Evolutionary conservation across 108 stramenopile genomes (phyloP).

Genomic region (Mediolabrus comicus): DNA sequence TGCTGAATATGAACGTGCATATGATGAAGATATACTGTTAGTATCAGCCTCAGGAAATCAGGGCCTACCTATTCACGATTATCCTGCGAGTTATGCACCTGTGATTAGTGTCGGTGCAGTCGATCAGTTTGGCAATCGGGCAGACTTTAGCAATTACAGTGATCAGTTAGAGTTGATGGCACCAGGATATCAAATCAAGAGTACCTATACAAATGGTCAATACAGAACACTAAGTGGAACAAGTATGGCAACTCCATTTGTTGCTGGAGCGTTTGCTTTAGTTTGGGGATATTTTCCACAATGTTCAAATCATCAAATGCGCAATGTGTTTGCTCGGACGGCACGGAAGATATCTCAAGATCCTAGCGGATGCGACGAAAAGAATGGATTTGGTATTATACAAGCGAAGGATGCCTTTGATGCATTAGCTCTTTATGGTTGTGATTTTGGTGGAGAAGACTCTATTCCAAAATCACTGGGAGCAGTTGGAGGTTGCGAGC

Average conservation of each 20-base stretch:
- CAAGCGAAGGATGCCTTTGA: conserved; percentile 50
- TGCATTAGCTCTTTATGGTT: conserved; percentile 21
- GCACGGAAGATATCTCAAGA: conserved; percentile 6
- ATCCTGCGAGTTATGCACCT: conserved; percentile 46
- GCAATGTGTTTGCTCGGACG: conserved; percentile 40
- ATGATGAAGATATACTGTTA: conserved; percentile 37
- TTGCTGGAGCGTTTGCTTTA: conserved; percentile 58
- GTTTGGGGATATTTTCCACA: conserved; percentile 50
- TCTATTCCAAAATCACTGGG: conserved; percentile 17
- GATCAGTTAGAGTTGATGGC: conserved; percentile 56
- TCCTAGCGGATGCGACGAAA: conserved; percentile 16
- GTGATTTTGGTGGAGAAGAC: conserved; percentile 25
- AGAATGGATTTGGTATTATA: conserved; percentile 34
- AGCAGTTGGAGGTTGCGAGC: conserved; percentile 32
- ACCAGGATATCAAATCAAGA: conserved; percentile 52
- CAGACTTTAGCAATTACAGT: conserved; percentile 51
- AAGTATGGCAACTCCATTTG: conserved; percentile 74
- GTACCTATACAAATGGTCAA: conserved; percentile 37
- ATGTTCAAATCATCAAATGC: conserved; percentile 46
- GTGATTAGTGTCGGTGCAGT: conserved; percentile 56
- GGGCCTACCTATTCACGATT: conserved; percentile 18
- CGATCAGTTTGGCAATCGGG: conserved; percentile 24
- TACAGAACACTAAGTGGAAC: conserved; percentile 54
- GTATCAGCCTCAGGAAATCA: conserved; percentile 59
- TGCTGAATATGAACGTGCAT: conserved; percentile 26